Evolutionary conservation across 208 protist species (phyloP), one percentile per base, ranked within the genome.

Genomic region (Phytomonas sp.): DNA sequence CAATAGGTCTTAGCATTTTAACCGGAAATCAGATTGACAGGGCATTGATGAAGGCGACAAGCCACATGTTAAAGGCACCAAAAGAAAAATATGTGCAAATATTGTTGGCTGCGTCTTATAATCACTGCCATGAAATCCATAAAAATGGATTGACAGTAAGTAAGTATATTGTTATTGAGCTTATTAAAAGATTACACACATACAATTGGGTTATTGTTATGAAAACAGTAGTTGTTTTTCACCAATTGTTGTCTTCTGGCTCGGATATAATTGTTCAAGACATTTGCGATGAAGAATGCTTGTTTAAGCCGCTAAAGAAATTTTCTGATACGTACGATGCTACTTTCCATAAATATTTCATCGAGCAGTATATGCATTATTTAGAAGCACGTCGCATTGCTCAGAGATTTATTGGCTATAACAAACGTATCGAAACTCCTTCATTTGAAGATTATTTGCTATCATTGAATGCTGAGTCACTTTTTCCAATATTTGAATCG

Each of bases 161-260:
- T 62, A 69, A 84, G 32, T 88, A 89, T 62, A 91, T 96, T 79
- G 77, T 94, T 32, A 74, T 76, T 4, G 79, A 92, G 63, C 76
- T 96, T 4, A 81, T 92, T 71, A 92, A 89, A 61, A 68, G 88
- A 4, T 72, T 80, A 1, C 88, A 94, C 68, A 89, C 84, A 15
- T 83, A 94, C 71, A 89, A 94, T 63, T 94, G 91, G 87, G 79
- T 94, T 66, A 77, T 96, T 28, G 88, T 94, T 0, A 51, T 94
- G 23, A 96, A 96, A 60, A 80, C 88, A 4, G 73, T 93, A 71
- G 81, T 96, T 5, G 79, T 80, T 3, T 76, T 94, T 34, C 91
- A 96, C 66, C 79, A 83, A 6, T 73, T 96, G 31, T 37, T 94
- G 66, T 80, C 66, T 9, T 79, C 89, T 67, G 91, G 82, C 0